Evolutionary conservation across 345 rosid species (phyloP).

Genomic region (Rhodamnia rubescens): DNA sequence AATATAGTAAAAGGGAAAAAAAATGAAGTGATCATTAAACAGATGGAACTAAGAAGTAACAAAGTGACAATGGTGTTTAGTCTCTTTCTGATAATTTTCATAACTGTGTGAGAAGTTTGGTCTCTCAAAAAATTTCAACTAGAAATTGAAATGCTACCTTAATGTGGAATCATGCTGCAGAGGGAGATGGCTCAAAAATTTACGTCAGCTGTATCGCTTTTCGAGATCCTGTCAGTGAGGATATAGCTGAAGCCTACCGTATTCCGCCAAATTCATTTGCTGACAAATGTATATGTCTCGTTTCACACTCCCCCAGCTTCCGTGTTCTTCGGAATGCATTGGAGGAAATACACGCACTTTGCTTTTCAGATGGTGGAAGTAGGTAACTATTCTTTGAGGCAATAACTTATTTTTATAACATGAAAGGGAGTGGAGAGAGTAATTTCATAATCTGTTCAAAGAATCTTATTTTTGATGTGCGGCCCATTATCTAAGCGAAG

Average conservation of each 20-base stretch:
- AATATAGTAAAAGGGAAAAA: background rate
- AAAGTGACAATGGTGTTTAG: background rate
- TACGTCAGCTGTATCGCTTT: constrained; percentile 92
- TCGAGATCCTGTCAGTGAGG: constrained; percentile 93
- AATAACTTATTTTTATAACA: background rate
- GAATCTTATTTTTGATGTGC: background rate
- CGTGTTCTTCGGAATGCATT: constrained; percentile 60
- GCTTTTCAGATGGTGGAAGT: constrained; percentile 84
- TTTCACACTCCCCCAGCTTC: constrained; percentile 86
- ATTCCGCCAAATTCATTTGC: constrained; percentile 75
- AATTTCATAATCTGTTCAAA: background rate
- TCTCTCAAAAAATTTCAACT: background rate
- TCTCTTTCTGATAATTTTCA: background rate
- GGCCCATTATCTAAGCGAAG: background rate
- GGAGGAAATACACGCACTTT: constrained; percentile 80
- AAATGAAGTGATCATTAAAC: background rate
- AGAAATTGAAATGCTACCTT: background rate
- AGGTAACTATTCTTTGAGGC: constrained; percentile 32
- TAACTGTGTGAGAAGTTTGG: background rate
- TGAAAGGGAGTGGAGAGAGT: background rate
- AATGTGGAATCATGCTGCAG: constrained; percentile 19
- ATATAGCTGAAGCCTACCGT: constrained; percentile 84
- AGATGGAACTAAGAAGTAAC: background rate
- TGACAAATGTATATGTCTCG: constrained; percentile 89
- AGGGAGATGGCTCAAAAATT: constrained; percentile 98